Evolutionary conservation across 2,329 filamentous ascomycete species (phyloP), one percentile per base, ranked within the genome.

Genomic region (Xylariaceae sp.): DNA sequence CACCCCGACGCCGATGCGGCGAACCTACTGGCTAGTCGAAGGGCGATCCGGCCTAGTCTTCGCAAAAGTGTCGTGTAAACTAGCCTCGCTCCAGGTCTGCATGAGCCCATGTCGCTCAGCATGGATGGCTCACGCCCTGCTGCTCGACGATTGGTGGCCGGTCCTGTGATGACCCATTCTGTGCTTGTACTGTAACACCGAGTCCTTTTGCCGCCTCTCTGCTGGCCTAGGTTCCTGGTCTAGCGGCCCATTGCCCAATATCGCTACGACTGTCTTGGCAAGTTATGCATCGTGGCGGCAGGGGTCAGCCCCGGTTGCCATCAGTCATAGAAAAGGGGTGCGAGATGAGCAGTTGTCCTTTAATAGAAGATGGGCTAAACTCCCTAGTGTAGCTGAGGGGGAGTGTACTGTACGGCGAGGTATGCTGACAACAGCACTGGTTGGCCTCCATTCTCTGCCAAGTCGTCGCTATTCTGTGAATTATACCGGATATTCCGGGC

Each of bases 281-380:
- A 55, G 50, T 54, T 42, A 47, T 47, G 37, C 44, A 47, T 53
- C 50, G 48, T 53, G 39, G 50, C n/a, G 39, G 39, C 58, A 59
- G 57, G 57, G 62, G 54, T 44, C 15, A 13, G 42, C 50, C 53
- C 55, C 4, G 9, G 50, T 59, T 15, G 18, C 4, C n/a, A 54
- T 42, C 45, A 50, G 56, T 45, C 47, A 44, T 39, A 53, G 50
- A 57, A 64, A 63, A 51, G 62, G 62, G 62, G 62, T 55, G 55
- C 48, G 57, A 60, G 59, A 62, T 62, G 59, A 64, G 51, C 51
- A 44, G 17, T 48, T 55, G 51, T 56, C 23, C 56, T 50, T 17
- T 51, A 55, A 55, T 49, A 50, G 58, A 60, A 53, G 42, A 59
- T 57, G 6, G 42, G 47, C 48, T 11, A 17, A 18, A 35, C 30